Conservation (phyloP, 2,329 filamentous ascomycete species). For the Talaromyces sp. region DNA sequence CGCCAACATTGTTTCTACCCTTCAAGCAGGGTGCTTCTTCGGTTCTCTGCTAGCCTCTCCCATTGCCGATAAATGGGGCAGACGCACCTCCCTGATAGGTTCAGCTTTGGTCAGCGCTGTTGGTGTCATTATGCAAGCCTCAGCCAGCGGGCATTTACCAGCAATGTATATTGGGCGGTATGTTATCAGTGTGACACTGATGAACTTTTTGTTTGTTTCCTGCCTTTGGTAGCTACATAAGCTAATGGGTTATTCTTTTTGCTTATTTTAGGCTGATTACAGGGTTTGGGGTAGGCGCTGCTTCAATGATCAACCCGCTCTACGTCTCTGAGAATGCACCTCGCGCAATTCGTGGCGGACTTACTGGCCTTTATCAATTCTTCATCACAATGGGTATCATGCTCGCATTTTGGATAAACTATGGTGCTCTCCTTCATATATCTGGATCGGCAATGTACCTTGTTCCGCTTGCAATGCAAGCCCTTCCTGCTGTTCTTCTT, state of each 20-base stretch:
- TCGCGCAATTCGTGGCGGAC: slow-evolving; percentile 60
- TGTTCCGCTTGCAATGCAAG: slow-evolving; percentile 67
- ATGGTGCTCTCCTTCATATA: slow-evolving; percentile 54
- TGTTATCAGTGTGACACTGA: slow-evolving; percentile 22
- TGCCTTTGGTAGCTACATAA: background rate
- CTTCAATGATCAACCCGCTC: slow-evolving; percentile 61
- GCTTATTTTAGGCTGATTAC: slow-evolving; percentile 46
- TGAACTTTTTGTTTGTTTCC: too few relatives aligned
- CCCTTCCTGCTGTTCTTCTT: slow-evolving; percentile 64
- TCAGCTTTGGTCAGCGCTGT: slow-evolving; percentile 61
- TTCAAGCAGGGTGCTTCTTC: slow-evolving; percentile 69
- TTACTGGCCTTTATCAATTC: slow-evolving; percentile 64
- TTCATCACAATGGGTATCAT: slow-evolving; percentile 54
- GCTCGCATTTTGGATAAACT: slow-evolving; percentile 57
- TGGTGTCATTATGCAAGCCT: slow-evolving; percentile 67
- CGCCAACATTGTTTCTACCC: slow-evolving; percentile 71
- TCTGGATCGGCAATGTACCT: slow-evolving; percentile 57
- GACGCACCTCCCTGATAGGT: slow-evolving; percentile 58
- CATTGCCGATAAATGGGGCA: slow-evolving; percentile 53
- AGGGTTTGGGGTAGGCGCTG: slow-evolving; percentile 54
- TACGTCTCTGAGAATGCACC: slow-evolving; percentile 65
- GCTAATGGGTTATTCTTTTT: background rate
- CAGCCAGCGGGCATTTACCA: slow-evolving; percentile 61
- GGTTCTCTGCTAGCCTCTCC: slow-evolving; percentile 58
- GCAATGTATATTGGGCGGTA: slow-evolving; percentile 68